A percentile compares a stretch with the other conserved stretches of the same genome.
Evolutionary conservation across 352 stramenopile genomes (phyloP).

Genomic region (Saprolegnia parasitica): DNA sequence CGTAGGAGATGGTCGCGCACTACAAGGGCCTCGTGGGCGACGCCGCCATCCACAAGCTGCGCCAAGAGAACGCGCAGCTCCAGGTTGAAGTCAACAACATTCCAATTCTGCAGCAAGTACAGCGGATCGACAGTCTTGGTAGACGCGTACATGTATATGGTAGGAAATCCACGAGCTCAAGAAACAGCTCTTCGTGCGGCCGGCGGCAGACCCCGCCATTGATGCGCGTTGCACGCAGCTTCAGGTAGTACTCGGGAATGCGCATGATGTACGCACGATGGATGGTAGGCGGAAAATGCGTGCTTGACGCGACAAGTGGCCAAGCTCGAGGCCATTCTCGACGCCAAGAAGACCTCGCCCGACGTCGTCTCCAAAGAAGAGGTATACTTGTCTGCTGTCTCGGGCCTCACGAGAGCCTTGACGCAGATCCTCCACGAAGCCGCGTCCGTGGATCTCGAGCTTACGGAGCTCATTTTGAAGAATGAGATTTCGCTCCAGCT

Average conservation of each 20-base stretch:
- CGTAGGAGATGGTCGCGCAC: slow-evolving; percentile 49
- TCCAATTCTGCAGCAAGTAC: slow-evolving; percentile 55
- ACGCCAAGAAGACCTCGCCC: not conserved
- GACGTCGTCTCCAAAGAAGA: slow-evolving; percentile 25
- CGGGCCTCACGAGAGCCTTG: not conserved
- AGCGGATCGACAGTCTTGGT: too few relatives aligned
- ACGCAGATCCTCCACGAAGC: slow-evolving; percentile 65
- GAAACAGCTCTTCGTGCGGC: slow-evolving; percentile 38
- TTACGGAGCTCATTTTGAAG: slow-evolving; percentile 78
- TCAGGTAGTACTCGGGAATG: slow-evolving; percentile 34
- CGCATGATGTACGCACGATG: too few relatives aligned
- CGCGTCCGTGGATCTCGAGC: slow-evolving; percentile 61
- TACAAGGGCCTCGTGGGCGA: slow-evolving; percentile 55
- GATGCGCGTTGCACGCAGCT: slow-evolving; percentile 41
- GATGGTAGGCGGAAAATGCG: slow-evolving; percentile 47
- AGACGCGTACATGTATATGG: too few relatives aligned
- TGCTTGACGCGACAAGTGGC: slow-evolving; percentile 39
- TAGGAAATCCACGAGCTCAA: slow-evolving; percentile 58
- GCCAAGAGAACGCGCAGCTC: slow-evolving; percentile 59
- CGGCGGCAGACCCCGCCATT: slow-evolving; percentile 16
- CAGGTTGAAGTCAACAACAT: slow-evolving; percentile 85
- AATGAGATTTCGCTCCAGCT: slow-evolving; percentile 81
- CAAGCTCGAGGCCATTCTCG: slow-evolving; percentile 17
- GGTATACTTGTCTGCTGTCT: not conserved
- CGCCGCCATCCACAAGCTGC: slow-evolving; percentile 41